phyloP scores from a whole-genome alignment of 2,329 filamentous ascomycete species.

The Aspergillus unguis region DNA sequence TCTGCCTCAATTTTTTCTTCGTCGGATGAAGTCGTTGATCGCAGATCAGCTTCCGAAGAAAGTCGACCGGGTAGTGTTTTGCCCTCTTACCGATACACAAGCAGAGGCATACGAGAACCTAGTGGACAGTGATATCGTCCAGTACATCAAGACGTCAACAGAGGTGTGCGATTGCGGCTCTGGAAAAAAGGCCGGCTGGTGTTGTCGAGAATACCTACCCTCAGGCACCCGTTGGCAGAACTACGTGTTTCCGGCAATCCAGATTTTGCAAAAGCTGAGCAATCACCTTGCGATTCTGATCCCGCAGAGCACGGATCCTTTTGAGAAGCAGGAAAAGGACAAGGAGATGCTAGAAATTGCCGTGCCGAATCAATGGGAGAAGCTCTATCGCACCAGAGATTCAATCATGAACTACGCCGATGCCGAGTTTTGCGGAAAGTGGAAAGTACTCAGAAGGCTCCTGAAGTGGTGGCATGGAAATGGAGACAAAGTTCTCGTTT shows the following conservation, averaged over 20 bases:
- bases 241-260: constrained; percentile 80
- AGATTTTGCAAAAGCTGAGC: constrained; percentile 77
- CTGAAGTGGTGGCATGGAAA: constrained; percentile 85
- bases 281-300: constrained; percentile 91
- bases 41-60: constrained; percentile 92
- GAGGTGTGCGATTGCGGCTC: constrained; percentile 69
- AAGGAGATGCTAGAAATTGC: constrained; percentile 70
- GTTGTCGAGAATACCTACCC: constrained; percentile 63
- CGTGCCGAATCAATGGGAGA: constrained; percentile 70
- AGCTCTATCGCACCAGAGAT: constrained; percentile 71
- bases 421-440: constrained; percentile 92
- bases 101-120: constrained; percentile 78
- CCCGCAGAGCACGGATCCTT: constrained; percentile 61
- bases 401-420: constrained; percentile 78
- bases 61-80: constrained; percentile 91
- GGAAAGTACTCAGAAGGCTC: constrained; percentile 83
- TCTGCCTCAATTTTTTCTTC: constrained; percentile 82
- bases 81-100: constrained; percentile 79
- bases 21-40: constrained; percentile 89
- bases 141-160: constrained; percentile 64
- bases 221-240: constrained; percentile 67
- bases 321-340: constrained; percentile 74
- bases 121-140: constrained; percentile 67
- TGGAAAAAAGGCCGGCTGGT: constrained; percentile 72
- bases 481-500: constrained; percentile 92